Conservation (phyloP, 768 basidiomycete species). For the Chiua virens region DNA sequence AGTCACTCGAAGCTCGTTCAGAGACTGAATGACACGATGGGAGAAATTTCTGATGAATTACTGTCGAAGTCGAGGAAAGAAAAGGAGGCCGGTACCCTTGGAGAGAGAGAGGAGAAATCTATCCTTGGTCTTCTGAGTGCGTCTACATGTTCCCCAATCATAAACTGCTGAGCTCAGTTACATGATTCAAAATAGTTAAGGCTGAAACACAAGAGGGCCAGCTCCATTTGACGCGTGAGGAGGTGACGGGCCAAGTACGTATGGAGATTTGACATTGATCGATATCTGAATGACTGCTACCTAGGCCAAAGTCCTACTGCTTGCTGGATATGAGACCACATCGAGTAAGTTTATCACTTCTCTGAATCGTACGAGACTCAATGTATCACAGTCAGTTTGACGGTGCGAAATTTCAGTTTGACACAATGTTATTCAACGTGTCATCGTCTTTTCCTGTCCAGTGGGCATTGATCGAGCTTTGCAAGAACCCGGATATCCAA, state of each 20-base stretch:
- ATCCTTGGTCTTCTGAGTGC: constrained; percentile 40
- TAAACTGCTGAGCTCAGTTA: neutral
- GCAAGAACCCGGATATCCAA: constrained; percentile 44
- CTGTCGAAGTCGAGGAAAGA: constrained; percentile 35
- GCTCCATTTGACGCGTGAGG: constrained; percentile 38
- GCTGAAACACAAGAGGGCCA: constrained; percentile 32
- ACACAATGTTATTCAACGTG: too few species aligned
- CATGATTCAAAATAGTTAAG: constrained; percentile 29
- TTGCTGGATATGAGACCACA: constrained; percentile 42
- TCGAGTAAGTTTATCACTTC: constrained; percentile 24
- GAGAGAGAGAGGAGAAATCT: constrained; percentile 34
- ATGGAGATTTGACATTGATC: neutral
- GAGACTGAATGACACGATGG: constrained; percentile 31
- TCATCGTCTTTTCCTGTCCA: neutral
- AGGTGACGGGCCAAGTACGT: constrained; percentile 37
- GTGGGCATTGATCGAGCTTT: constrained; percentile 61
- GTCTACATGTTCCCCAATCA: neutral
- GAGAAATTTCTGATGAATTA: constrained; percentile 33
- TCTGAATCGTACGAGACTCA: neutral
- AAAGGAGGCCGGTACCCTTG: constrained; percentile 28
- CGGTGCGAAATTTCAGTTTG: constrained; percentile 3
- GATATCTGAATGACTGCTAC: neutral
- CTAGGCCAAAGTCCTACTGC: constrained; percentile 35
- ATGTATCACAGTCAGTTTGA: constrained; percentile 17
- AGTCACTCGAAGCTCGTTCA: constrained; percentile 20